Base-by-base conservation (phyloP, 371 early-diverging fungal species). In the Rhizopus microsporus region DNA sequence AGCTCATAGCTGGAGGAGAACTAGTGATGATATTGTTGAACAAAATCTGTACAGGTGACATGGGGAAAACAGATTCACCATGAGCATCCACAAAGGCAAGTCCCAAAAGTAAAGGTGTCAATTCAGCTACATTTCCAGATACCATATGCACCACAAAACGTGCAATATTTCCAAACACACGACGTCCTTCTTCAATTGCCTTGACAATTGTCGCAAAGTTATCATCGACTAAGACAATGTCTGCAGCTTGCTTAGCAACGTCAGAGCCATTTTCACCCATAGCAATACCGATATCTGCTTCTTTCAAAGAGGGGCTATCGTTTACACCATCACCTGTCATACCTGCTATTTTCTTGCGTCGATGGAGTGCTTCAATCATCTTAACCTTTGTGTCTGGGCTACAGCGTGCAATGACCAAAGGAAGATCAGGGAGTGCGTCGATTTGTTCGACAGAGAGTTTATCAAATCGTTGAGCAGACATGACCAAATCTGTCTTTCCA, bases 351-450 rank as follows among this genome's bases (percentile, higher is more conserved):
- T 80, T 80, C 23, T 82, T 82, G 29, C 88, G 85, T n/a, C 86
- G 80, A 72, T 99, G 94, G 58, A 99, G 74, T 0, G 97, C 93
- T 71, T 90, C 84, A 37, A 99, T 94, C 79, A 99, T 92, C 79
- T 93, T 95, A 51, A 96, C 87, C 72, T 99, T 99, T 68, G 95
- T 96, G 65, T 98, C 96, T 5, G 99, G 98, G 38, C 82, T 86
- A 78, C 94, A 93, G 34, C 99, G 88, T 0, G 97, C 97, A 82
- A 98, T 92, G 4, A 98, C 96, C 7, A 84, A 76, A 4, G 96
- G 96, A 45, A 96, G 89, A 40, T 93, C 88, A 1, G 77, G 72
- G 32, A 94, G 69, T 4, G 79, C 83, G 38, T 92, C 91, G 30
- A 97, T 78, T 32, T 88, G 74, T 35, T 92, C 91, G 46, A 91